phyloP scores from a whole-genome alignment of 2,329 filamentous ascomycete genomes.

The Botrytis cinerea region DNA sequence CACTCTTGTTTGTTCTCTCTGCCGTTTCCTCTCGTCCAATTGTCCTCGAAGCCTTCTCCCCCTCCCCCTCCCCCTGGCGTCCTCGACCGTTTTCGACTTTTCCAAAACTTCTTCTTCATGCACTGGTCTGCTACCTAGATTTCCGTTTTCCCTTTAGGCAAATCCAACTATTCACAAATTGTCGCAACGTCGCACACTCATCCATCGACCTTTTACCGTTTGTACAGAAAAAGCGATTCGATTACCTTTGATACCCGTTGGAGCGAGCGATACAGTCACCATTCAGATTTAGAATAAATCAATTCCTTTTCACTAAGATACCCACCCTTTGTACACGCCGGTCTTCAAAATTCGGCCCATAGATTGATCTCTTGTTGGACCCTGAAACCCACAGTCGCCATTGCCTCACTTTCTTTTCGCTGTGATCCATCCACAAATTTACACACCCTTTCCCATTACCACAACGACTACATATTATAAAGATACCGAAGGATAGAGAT shows the following conservation, averaged over 20 bases:
- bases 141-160: neutral
- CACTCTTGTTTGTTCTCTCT: neutral
- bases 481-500: neutral
- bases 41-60: neutral
- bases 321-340: slow-evolving; percentile 12
- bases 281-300: slow-evolving; percentile 1
- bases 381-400: slow-evolving; percentile 2
- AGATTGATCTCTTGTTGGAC: slow-evolving; percentile 8
- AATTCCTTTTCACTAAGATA: slow-evolving; percentile 9
- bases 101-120: neutral
- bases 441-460: neutral
- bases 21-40: neutral
- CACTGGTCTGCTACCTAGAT: slow-evolving; percentile 24
- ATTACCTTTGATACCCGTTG: slow-evolving; percentile 20
- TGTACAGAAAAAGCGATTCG: neutral
- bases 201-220: neutral
- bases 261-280: slow-evolving; percentile 13
- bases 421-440: neutral
- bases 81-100: neutral
- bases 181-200: slow-evolving; percentile 9
- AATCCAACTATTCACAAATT: slow-evolving; percentile 18
- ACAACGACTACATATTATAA: neutral
- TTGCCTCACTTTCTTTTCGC: neutral
- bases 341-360: neutral
- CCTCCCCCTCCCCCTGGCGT: neutral